These are phyloP conservation scores for Schizopora paradoxa DNA, from an alignment of 1,284 basidiomycete genomes.

Conservation along the genomic window DNA sequence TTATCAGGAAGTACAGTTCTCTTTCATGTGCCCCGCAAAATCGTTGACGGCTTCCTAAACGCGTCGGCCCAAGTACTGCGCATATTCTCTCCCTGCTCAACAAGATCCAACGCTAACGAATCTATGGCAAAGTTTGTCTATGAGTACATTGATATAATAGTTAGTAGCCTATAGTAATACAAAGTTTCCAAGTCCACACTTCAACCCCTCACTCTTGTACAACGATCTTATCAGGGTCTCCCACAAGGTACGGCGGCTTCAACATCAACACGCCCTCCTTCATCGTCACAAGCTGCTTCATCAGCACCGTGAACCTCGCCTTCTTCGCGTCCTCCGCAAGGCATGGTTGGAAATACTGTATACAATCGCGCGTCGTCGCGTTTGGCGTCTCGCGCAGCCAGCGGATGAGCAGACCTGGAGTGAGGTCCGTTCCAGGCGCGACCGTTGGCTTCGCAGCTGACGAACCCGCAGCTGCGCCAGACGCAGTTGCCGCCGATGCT, in stretches of 20 bases:
- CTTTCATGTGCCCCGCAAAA: no score
- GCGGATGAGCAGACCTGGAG: conserved; percentile 59
- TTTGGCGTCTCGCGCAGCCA: conserved; percentile 63
- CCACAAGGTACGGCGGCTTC: conserved; percentile 21
- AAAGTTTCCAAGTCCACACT: no score
- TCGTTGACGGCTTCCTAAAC: no score
- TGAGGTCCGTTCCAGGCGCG: conserved; percentile 37
- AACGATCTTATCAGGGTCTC: background rate
- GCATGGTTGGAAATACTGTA: conserved; percentile 71
- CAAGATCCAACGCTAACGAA: no score
- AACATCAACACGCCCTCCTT: conserved; percentile 62
- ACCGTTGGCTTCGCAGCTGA: background rate
- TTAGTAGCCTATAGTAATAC: no score
- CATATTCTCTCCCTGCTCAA: no score
- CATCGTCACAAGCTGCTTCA: conserved; percentile 69
- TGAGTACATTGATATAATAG: no score
- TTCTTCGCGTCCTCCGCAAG: conserved; percentile 65
- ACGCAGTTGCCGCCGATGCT: conserved; percentile 33
- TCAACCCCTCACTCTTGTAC: no score
- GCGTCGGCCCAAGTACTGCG: no score
- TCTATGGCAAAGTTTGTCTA: no score
- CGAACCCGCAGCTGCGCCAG: conserved; percentile 35
- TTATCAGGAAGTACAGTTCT: no score
- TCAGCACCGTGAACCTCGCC: conserved; percentile 63
- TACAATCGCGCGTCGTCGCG: conserved; percentile 68